These are phyloP conservation scores for Rhizophagus clarus DNA, from an alignment of 192 early-diverging fungal genomes.

Conservation along the genomic window DNA sequence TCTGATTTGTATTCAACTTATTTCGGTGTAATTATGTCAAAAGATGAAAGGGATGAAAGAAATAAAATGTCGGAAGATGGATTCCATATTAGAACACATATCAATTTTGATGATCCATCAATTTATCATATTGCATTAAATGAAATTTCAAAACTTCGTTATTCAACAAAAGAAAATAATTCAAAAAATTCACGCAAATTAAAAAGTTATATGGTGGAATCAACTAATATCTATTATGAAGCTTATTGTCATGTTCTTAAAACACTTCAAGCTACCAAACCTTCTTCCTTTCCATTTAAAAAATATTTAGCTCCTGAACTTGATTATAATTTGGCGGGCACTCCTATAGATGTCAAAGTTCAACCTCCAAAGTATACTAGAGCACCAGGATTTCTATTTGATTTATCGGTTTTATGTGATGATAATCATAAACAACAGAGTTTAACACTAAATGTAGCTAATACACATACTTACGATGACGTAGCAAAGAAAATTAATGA, in stretches of 20 bases:
- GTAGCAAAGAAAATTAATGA: constrained; percentile 16
- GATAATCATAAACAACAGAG: neutral
- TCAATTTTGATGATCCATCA: constrained; percentile 37
- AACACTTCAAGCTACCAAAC: constrained; percentile 37
- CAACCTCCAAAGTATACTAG: constrained; percentile 43
- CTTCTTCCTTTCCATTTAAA: constrained; percentile 41
- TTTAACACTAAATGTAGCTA: constrained; percentile 22
- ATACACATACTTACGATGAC: neutral
- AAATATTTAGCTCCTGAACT: constrained; percentile 41
- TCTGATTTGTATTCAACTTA: neutral
- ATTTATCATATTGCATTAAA: constrained; percentile 32
- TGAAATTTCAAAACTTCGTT: neutral
- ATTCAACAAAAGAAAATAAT: neutral
- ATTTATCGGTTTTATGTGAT: constrained; percentile 29
- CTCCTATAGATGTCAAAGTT: neutral
- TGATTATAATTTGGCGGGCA: no score
- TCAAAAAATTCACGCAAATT: neutral
- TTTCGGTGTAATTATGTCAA: constrained; percentile 43
- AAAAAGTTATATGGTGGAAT: constrained; percentile 43
- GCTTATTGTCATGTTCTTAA: constrained; percentile 41
- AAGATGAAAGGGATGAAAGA: no score
- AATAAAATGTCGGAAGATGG: neutral
- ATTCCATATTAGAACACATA: constrained; percentile 26
- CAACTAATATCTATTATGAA: constrained; percentile 40
- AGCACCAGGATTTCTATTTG: constrained; percentile 38